Conservation (phyloP, 2,329 filamentous ascomycete genomes). For the Hypomyces perniciosus region DNA sequence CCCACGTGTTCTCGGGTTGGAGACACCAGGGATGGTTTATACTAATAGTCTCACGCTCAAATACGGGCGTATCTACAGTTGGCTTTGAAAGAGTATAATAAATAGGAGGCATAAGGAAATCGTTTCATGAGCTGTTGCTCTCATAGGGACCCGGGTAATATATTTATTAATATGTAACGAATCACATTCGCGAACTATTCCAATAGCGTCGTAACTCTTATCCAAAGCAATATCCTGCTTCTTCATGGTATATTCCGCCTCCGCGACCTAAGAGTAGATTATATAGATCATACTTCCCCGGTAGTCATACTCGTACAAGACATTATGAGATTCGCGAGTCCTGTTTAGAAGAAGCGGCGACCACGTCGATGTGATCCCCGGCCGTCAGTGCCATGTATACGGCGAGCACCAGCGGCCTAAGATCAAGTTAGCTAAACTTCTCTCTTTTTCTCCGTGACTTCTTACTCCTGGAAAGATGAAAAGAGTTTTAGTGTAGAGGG, state of each 20-base stretch:
- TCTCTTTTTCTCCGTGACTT: neutral
- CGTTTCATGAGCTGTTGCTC: slow-evolving; percentile 5
- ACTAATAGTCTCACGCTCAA: slow-evolving; percentile 9
- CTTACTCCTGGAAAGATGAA: slow-evolving; percentile 4
- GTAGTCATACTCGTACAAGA: too few species aligned
- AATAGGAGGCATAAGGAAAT: slow-evolving; percentile 1
- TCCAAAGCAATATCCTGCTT: neutral
- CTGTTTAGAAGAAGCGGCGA: slow-evolving; percentile 13
- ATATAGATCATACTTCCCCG: neutral
- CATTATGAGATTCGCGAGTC: too few species aligned
- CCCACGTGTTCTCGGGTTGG: too few species aligned
- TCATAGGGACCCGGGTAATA: slow-evolving; percentile 6
- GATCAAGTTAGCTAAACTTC: neutral
- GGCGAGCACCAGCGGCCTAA: slow-evolving; percentile 64
- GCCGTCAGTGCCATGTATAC: slow-evolving; percentile 70
- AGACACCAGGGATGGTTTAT: neutral
- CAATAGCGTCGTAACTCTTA: neutral
- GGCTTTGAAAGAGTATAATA: slow-evolving; percentile 12
- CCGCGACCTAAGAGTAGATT: neutral
- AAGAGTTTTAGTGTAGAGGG: neutral
- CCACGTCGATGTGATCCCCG: slow-evolving; percentile 43
- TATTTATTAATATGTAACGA: slow-evolving; percentile 7
- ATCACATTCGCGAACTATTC: neutral
- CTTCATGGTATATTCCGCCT: neutral
- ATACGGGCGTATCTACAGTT: slow-evolving; percentile 8